phyloP scores from a whole-genome alignment of 2,329 filamentous ascomycete genomes.

The Hymenoscyphus fructigenus region DNA sequence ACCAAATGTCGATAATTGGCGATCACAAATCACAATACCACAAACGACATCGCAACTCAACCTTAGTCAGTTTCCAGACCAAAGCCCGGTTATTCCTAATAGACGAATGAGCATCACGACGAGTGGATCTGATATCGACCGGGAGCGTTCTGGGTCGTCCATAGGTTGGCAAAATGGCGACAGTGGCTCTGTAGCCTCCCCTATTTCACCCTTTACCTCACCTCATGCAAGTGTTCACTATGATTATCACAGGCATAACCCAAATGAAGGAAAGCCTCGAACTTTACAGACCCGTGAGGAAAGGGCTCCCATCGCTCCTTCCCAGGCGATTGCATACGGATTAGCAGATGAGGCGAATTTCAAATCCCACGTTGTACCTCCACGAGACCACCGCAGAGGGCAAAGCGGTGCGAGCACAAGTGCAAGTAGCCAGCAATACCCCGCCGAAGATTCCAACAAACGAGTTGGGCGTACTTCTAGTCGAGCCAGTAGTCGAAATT shows the following conservation, averaged over 20 bases:
- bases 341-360: background rate
- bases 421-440: background rate
- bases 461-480: constrained; percentile 7
- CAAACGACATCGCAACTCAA: constrained; percentile 3
- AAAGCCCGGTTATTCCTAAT: constrained; percentile 6
- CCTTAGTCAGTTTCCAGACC: constrained; percentile 9
- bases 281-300: background rate
- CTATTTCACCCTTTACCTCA: constrained; percentile 17
- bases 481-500: constrained; percentile 13
- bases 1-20: constrained; percentile 25
- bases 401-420: background rate
- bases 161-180: constrained; percentile 18
- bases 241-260: constrained; percentile 16
- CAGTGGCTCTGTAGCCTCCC: constrained; percentile 12
- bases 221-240: constrained; percentile 19
- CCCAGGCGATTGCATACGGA: background rate
- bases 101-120: constrained; percentile 11
- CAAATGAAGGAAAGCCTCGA: constrained; percentile 20
- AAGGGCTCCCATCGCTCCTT: background rate
- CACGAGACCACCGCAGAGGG: background rate
- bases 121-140: constrained; percentile 18
- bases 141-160: constrained; percentile 13
- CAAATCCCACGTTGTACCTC: background rate
- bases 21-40: constrained; percentile 17
- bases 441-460: constrained; percentile 1